These are phyloP conservation scores for Arthrobotrys conoides DNA, from an alignment of 2,329 filamentous ascomycete genomes.

Conservation along the genomic window DNA sequence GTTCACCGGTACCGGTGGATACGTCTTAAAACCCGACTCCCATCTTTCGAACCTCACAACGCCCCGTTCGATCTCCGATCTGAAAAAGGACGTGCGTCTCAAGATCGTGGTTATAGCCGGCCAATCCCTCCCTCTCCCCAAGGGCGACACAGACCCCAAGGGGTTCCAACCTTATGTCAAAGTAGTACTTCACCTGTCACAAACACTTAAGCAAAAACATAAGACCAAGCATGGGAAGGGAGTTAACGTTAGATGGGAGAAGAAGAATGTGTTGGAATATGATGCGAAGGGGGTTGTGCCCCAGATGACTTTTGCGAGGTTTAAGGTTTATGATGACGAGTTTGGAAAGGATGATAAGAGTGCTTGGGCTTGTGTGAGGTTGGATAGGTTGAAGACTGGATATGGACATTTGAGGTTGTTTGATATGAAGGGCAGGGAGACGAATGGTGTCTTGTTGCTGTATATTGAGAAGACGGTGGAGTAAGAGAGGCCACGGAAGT, in stretches of 20 bases:
- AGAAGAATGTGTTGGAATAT: slow-evolving; percentile 68
- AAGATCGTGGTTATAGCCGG: slow-evolving; percentile 73
- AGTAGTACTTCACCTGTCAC: slow-evolving; percentile 74
- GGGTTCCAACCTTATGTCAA: slow-evolving; percentile 75
- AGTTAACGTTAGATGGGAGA: slow-evolving; percentile 61
- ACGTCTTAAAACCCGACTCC: slow-evolving; percentile 75
- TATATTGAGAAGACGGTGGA: slow-evolving; percentile 75
- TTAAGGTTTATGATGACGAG: slow-evolving; percentile 91
- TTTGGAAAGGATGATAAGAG: slow-evolving; percentile 82
- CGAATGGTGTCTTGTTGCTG: slow-evolving; percentile 79
- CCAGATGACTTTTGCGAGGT: slow-evolving; percentile 72
- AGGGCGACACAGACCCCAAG: slow-evolving; percentile 70
- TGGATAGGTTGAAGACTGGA: slow-evolving; percentile 83
- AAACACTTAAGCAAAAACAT: slow-evolving; percentile 68
- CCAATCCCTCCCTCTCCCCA: slow-evolving; percentile 72
- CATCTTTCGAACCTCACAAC: slow-evolving; percentile 67
- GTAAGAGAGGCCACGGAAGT: not conserved
- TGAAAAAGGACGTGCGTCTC: slow-evolving; percentile 69
- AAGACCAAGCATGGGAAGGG: slow-evolving; percentile 68
- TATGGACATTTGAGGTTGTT: slow-evolving; percentile 83
- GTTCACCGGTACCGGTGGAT: slow-evolving; percentile 75
- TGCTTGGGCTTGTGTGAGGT: slow-evolving; percentile 88
- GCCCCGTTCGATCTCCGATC: slow-evolving; percentile 22
- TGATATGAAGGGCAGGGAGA: slow-evolving; percentile 77
- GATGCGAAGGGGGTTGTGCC: slow-evolving; percentile 68